Evolutionary conservation across 768 basidiomycete species (phyloP), one percentile per base, ranked within the genome.

Genomic region (Boletales sp.): DNA sequence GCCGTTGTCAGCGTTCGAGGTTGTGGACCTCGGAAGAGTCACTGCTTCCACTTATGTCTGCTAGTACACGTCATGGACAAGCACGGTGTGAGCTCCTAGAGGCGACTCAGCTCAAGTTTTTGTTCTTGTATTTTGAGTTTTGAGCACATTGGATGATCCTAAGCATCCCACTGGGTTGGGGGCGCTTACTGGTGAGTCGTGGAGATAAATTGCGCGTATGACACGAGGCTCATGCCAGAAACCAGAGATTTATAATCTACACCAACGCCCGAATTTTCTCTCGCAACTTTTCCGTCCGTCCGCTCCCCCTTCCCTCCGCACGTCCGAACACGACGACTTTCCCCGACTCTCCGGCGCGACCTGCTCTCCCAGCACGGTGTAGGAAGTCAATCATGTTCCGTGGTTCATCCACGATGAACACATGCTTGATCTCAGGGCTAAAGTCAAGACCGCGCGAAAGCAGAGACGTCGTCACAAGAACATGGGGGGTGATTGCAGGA

Each of bases 391-490:
- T 78, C 76, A 87, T 88, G 64, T 92, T 94, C 57, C 87, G 73
- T 17, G 94, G 93, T 61, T 88, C 82, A 57, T 95, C 94, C 19
- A 90, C 77, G 56, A 95, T 85, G 65, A 96, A 86, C 3, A 95
- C 87, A 59, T 94, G 83, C 54, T 79, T 77, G 57, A 95, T 81
- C 5, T 72, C 71, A 0, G 90, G 84, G 13, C 83, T 74, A 60
- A 96, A 96, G 66, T 96, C 94, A 2, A 95, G 78, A 2, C 94
- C 94, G 17, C 94, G 81, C 10, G 91, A 92, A 25, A 96, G 83
- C 32, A 96, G 75, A 6, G 92, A 94, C 0, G 94, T 96, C 32
- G 94, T 94, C 48, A 95, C 77, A 59, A 96, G 74, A 35, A 94
- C 84, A 48, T 81, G 80, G 14, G 86, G 82, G 0, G 68, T 67